A percentile compares a stretch with the other conserved stretches of the same genome.
Evolutionary conservation across 176 grass and related monocot genomes (phyloP).

Genomic region (Aegilops longissima): DNA sequence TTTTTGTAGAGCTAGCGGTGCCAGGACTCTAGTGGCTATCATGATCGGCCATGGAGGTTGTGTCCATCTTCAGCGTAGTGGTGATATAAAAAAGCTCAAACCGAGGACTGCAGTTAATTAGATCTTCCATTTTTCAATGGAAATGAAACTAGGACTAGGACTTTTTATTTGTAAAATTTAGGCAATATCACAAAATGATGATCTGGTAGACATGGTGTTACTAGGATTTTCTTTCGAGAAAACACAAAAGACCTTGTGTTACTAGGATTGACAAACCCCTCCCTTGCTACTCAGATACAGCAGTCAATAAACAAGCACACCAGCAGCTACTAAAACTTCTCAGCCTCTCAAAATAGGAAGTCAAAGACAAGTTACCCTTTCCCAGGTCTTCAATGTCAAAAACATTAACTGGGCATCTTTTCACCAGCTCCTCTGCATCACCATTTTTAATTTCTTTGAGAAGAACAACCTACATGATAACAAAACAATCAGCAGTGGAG

Average conservation of each 20-base stretch:
- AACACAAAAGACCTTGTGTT: not conserved
- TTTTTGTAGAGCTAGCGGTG: not conserved
- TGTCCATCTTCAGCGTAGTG: not conserved
- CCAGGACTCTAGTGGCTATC: not conserved
- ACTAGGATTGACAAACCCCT: not conserved
- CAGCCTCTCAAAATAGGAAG: slow-evolving; percentile 22
- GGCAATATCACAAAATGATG: not conserved
- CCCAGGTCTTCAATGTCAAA: slow-evolving; percentile 97
- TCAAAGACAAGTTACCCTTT: slow-evolving; percentile 49
- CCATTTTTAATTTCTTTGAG: slow-evolving; percentile 57
- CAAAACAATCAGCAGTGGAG: not conserved
- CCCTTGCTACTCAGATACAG: not conserved
- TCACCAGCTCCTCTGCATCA: slow-evolving; percentile 61
- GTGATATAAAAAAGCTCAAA: not conserved
- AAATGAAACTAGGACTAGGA: not conserved
- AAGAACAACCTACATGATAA: slow-evolving; percentile 64
- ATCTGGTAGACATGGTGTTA: not conserved
- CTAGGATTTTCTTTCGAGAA: not conserved
- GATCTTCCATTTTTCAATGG: not conserved
- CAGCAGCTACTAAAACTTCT: not conserved
- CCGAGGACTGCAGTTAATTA: not conserved
- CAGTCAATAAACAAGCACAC: not conserved
- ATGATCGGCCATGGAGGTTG: slow-evolving; percentile 4
- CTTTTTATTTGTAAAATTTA: slow-evolving; percentile 5
- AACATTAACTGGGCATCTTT: slow-evolving; percentile 76